Evolutionary conservation across 2,329 filamentous ascomycete species (phyloP).

Genomic region (Calonectria multiphialidica): DNA sequence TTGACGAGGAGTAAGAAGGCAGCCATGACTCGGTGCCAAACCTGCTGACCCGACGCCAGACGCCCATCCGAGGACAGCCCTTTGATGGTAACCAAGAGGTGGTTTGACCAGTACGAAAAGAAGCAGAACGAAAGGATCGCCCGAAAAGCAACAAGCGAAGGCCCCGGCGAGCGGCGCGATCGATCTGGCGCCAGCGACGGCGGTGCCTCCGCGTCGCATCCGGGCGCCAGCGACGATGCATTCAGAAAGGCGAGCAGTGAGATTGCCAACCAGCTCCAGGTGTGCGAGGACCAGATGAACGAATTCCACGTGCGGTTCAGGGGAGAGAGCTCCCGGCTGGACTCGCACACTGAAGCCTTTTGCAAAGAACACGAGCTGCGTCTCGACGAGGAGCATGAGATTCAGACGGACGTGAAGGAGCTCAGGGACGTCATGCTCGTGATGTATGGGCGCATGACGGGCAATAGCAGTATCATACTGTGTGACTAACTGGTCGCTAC

Average conservation of each 20-base stretch:
- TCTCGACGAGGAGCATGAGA: not conserved
- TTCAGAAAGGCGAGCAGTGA: not conserved
- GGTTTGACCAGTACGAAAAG: not conserved
- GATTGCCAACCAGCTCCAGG: not conserved
- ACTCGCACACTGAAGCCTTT: not conserved
- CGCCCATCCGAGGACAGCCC: not conserved
- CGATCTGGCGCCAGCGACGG: not conserved
- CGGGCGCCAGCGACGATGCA: not conserved
- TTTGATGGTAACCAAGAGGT: not conserved
- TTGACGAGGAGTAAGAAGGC: not conserved
- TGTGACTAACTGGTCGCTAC: not conserved
- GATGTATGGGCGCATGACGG: not conserved
- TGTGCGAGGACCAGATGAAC: not conserved
- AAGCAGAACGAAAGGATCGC: not conserved
- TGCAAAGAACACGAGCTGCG: not conserved
- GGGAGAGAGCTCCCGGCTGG: not conserved
- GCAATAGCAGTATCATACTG: not conserved
- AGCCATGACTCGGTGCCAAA: too few species aligned
- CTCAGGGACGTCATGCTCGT: not conserved
- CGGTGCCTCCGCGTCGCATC: not conserved
- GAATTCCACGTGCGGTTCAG: too few species aligned
- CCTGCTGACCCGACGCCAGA: not conserved
- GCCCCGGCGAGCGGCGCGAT: not conserved
- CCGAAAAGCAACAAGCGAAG: not conserved
- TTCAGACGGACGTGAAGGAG: not conserved